Conservation (phyloP, 768 basidiomycete species). For the Neoboletus subvelutipes region DNA sequence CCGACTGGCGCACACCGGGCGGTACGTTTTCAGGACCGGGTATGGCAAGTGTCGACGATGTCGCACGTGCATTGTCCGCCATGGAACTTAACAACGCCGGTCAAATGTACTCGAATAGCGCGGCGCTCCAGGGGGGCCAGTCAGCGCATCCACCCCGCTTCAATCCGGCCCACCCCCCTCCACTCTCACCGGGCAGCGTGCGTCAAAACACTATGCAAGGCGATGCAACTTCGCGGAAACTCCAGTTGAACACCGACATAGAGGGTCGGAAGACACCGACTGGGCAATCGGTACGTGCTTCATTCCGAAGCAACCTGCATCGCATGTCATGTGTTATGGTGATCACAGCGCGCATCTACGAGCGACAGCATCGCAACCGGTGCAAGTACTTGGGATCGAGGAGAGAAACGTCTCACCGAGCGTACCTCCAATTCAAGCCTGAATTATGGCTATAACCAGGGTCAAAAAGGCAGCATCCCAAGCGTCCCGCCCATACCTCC, state of each 20-base stretch:
- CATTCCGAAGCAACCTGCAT: slow-evolving; percentile 41
- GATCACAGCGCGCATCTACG: slow-evolving; percentile 37
- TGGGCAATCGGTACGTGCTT: slow-evolving; percentile 49
- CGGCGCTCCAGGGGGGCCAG: slow-evolving; percentile 45
- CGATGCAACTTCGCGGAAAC: slow-evolving; percentile 42
- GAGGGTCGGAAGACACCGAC: slow-evolving; percentile 66
- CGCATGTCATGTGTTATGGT: slow-evolving; percentile 31
- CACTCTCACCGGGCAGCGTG: slow-evolving; percentile 40
- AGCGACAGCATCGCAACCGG: slow-evolving; percentile 34
- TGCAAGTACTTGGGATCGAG: slow-evolving; percentile 60
- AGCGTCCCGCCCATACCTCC: slow-evolving; percentile 71
- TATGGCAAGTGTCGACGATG: slow-evolving; percentile 60
- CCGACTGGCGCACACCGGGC: slow-evolving; percentile 57
- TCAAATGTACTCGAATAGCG: slow-evolving; percentile 29
- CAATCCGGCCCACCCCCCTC: slow-evolving; percentile 46
- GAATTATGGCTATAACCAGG: slow-evolving; percentile 54
- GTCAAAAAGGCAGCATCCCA: slow-evolving; percentile 46
- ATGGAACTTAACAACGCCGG: slow-evolving; percentile 53
- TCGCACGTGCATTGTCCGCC: slow-evolving; percentile 68
- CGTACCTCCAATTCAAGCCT: slow-evolving; percentile 71
- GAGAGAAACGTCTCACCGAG: slow-evolving; percentile 53
- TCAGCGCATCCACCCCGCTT: slow-evolving; percentile 69
- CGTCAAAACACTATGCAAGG: slow-evolving; percentile 41
- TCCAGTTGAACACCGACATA: slow-evolving; percentile 61
- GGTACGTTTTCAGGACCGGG: slow-evolving; percentile 32